Base-by-base conservation (phyloP, 2,329 filamentous ascomycete species). In the Sporothrix mexicana region DNA sequence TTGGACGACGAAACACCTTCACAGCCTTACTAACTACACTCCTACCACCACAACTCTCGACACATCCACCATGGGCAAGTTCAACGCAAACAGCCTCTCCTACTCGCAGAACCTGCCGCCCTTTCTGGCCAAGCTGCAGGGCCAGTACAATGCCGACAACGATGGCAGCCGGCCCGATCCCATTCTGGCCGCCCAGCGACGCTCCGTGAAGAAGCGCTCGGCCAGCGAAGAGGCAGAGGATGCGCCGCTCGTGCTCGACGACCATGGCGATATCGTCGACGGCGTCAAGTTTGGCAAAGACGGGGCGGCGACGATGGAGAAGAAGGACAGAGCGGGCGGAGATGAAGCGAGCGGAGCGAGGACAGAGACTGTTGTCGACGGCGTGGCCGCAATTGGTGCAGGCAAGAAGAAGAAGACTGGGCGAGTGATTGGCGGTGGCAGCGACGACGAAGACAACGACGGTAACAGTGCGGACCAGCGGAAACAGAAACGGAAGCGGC, bases 141-240 rank as follows among this genome's bases (percentile, higher is more conserved):
- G 87, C 76, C 81, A 89, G 80, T 77, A 84, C 82, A 23, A 36
- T 8, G 75, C 84, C 83, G 78, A 85, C 81, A 78, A 80, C 84
- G 79, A 84, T 80, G 81, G 86, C 51, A 83, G 47, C 15, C 61
- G 61, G 3, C 41, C 88, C 77, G 86, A 89, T 72, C 85, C 86
- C 4, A 82, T 88, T 57, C 82, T 88, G 51, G 84, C 86, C 1
- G 83, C 82, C 6, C 83, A 83, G 20, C 82, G 86, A 1, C 82
- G 87, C n/a, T 82, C 85, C 67, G 81, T 78, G 73, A 87, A 84
- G 82, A 87, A 84, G 81, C 86, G 85, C 49, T 88, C 87, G 17
- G 88, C 84, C 73, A 90, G 91, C 76, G 90, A 91, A 55, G 90
- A 94, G 74, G 92, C 91, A 13, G 93, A 95, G 76, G 93, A 95